Conservation (phyloP, 495 filamentous ascomycete genomes). For the Xylaria acuta region DNA sequence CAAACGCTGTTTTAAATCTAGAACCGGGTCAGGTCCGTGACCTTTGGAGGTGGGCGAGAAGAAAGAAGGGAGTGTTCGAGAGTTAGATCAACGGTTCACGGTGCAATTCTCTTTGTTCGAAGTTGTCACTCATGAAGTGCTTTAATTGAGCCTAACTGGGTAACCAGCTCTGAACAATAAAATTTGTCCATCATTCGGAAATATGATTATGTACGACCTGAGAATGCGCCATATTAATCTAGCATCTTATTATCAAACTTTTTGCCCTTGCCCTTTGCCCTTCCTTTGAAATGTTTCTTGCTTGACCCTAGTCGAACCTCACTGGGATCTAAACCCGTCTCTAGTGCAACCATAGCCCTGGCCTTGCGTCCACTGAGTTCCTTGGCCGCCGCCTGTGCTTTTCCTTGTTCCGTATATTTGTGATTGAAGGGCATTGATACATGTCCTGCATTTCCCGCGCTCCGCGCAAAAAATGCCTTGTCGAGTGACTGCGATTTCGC, state of each 20-base stretch:
- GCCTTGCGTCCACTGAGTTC: constrained; percentile 82
- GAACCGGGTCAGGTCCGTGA: not conserved
- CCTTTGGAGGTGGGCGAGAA: not conserved
- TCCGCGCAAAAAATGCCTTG: constrained; percentile 81
- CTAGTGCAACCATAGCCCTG: constrained; percentile 80
- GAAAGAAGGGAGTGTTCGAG: not conserved
- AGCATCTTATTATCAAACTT: constrained; percentile 44
- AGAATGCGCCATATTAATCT: not conserved
- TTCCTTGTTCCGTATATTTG: constrained; percentile 83
- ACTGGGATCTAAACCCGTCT: constrained; percentile 82
- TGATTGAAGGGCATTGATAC: constrained; percentile 84
- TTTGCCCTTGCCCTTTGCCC: constrained; percentile 65
- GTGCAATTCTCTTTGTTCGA: not conserved
- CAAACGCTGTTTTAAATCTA: not conserved
- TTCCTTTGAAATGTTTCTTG: constrained; percentile 96
- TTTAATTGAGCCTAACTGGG: not conserved
- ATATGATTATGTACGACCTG: not conserved
- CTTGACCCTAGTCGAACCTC: constrained; percentile 72
- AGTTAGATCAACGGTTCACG: not conserved
- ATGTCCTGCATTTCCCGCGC: constrained; percentile 65
- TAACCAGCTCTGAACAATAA: not conserved
- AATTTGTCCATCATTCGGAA: not conserved
- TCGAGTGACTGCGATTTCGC: constrained; percentile 78
- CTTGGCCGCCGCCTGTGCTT: constrained; percentile 58
- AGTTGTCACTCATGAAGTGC: not conserved